phyloP scores from a whole-genome alignment of 805 yeast species.

The Candida xiaguanensis region DNA sequence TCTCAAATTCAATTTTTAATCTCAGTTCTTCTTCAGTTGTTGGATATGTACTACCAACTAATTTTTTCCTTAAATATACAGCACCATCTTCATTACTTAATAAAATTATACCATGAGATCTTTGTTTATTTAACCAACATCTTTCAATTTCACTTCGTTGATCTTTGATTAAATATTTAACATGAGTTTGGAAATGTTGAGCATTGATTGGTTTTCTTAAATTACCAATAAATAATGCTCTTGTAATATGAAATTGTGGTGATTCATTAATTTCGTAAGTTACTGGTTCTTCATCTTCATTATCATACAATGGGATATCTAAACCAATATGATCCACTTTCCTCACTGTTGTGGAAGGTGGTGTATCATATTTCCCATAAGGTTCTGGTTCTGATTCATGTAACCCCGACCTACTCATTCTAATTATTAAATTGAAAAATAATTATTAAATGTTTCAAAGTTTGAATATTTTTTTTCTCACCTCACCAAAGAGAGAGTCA shows the following conservation, averaged over 20 bases:
- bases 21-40: slow-evolving; percentile 19
- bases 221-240: slow-evolving; percentile 45
- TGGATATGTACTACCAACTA: slow-evolving; percentile 37
- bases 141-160: slow-evolving; percentile 29
- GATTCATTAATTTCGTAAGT: slow-evolving; percentile 29
- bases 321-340: slow-evolving; percentile 9
- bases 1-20: slow-evolving; percentile 14
- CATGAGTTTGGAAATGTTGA: slow-evolving; percentile 31
- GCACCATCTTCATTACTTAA: slow-evolving; percentile 41
- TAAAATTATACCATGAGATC: slow-evolving; percentile 43
- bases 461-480: no score
- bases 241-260: slow-evolving; percentile 34
- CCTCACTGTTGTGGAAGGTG: slow-evolving; percentile 1
- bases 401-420: background rate
- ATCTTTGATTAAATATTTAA: slow-evolving; percentile 26
- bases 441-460: no score
- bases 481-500: background rate
- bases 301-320: slow-evolving; percentile 4
- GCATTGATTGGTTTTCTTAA: slow-evolving; percentile 37
- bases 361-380: slow-evolving; percentile 5
- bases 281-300: slow-evolving; percentile 17
- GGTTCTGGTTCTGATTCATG: slow-evolving; percentile 12
- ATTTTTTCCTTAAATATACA: slow-evolving; percentile 24
- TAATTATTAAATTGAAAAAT: no score
- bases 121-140: slow-evolving; percentile 40